These are phyloP conservation scores for Aspergillus ellipticus DNA, from an alignment of 495 filamentous ascomycete species.

Conservation along the genomic window DNA sequence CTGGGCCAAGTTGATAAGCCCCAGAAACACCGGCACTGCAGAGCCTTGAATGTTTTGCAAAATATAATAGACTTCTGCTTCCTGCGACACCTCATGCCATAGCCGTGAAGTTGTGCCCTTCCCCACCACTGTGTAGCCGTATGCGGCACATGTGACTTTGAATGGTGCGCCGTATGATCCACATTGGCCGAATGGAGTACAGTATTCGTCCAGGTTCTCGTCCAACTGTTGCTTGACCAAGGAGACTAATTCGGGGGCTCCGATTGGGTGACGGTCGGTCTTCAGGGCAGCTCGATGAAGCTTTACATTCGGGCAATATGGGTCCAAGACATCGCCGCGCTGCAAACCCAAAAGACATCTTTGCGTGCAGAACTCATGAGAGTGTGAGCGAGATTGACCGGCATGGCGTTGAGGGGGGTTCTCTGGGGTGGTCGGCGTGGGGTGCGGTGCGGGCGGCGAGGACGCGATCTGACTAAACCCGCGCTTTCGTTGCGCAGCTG, in stretches of 20 bases:
- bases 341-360: conserved; percentile 38
- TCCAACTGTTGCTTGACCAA: conserved; percentile 26
- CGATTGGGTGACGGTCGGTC: conserved; percentile 11
- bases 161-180: conserved; percentile 35
- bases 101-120: conserved; percentile 40
- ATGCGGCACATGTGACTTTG: conserved; percentile 33
- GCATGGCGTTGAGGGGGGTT: neutral
- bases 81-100: conserved; percentile 33
- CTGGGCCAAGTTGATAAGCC: conserved; percentile 33
- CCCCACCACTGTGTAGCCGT: conserved; percentile 45
- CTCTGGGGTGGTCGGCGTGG: neutral
- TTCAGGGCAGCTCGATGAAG: conserved; percentile 15
- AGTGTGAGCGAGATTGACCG: too few relatives aligned
- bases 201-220: conserved; percentile 24
- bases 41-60: conserved; percentile 34
- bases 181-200: conserved; percentile 19
- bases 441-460: neutral
- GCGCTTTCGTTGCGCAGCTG: neutral
- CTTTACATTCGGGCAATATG: conserved; percentile 32
- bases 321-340: conserved; percentile 25
- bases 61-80: conserved; percentile 37
- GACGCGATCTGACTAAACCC: neutral
- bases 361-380: conserved; percentile 23
- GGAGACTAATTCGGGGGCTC: conserved; percentile 6
- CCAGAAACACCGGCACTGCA: conserved; percentile 40